Base-by-base conservation (phyloP, 352 stramenopile genomes). In the Globisporangium recalcitrans region DNA sequence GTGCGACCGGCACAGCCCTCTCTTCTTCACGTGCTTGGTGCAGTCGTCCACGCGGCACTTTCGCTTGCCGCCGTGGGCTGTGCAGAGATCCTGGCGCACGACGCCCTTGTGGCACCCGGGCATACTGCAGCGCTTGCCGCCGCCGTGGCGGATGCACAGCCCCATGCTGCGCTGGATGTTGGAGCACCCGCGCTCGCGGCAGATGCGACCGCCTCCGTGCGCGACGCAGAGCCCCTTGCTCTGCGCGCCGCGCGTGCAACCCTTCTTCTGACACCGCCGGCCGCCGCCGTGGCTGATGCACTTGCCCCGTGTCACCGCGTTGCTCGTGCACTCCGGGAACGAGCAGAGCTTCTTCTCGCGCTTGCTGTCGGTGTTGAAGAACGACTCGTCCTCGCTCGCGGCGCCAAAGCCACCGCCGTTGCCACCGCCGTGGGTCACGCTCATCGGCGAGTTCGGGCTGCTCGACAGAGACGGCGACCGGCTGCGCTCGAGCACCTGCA, bases 81-180 rank as follows among this genome's bases (percentile, higher is more conserved):
- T 95, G 71, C 86, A 95, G 64, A 95, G 64, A 47, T 92, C 85
- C 70, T 93, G 85, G 14, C 86, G 82, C 56, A 93, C 84, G n/a
- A 92, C 86, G 21, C 86, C 85, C 58, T 92, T 95, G 52, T 90
- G 78, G 51, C 86, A 95, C 29, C 82, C 83, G 13, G 84, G 72
- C 58, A 93, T 74, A 38, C 77, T 84, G 67, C 85, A 93, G 5
- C 78, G 82, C 60, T 93, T 93, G 58, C 85, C 82, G 7, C 85
- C 85, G n/a, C 85, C 85, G 54, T 93, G 82, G 14, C 75, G 71
- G 40, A 88, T 88, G 69, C 80, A 89, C 10, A 87, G 70, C 8
- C 86, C 86, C 75, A 95, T 92, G 64, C 82, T 93, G 59, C 86
- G 85, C 64, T 92, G 86, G 64, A 92, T 95, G 61, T 93, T 93